Evolutionary conservation across 73 alveolate species (phyloP).

Genomic region (Tetrahymena borealis): DNA sequence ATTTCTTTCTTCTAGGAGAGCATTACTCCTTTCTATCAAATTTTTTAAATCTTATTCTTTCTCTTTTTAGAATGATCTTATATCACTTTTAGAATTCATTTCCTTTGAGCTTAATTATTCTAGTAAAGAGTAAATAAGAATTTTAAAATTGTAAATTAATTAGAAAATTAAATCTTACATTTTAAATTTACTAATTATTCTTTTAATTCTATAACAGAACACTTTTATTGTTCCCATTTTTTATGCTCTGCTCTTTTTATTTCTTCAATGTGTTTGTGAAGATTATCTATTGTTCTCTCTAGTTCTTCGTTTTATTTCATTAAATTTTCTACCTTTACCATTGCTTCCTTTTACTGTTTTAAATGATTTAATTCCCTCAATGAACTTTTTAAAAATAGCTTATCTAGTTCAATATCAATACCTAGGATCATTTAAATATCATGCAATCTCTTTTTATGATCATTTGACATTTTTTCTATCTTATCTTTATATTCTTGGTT

Average conservation of each 20-base stretch:
- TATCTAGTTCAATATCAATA: conserved; percentile 27
- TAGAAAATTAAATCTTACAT: too few relatives aligned
- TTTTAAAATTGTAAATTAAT: not conserved
- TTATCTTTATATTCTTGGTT: conserved; percentile 19
- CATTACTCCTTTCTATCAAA: not conserved
- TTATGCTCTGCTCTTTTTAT: not conserved
- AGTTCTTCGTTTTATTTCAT: not conserved
- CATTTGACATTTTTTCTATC: conserved; percentile 15
- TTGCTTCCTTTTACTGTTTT: conserved; percentile 27
- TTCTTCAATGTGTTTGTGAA: not conserved
- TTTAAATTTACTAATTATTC: conserved; percentile 3
- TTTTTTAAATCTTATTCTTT: not conserved
- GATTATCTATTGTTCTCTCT: conserved; percentile 22
- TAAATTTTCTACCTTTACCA: conserved; percentile 3
- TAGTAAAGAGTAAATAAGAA: not conserved
- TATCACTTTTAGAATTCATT: conserved; percentile 4
- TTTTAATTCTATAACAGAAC: conserved; percentile 6
- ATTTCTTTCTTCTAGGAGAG: conserved; percentile 5
- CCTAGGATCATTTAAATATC: conserved; percentile 31
- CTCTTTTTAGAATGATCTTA: conserved; percentile 5
- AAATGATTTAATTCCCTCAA: conserved; percentile 18
- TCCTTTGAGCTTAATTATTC: conserved; percentile 12
- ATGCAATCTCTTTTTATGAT: conserved; percentile 17
- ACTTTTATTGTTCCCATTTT: conserved; percentile 4
- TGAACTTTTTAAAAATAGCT: conserved; percentile 7